Evolutionary conservation across 2,329 filamentous ascomycete species (phyloP), one percentile per base, ranked within the genome.

Genomic region (Epichloe festucae): DNA sequence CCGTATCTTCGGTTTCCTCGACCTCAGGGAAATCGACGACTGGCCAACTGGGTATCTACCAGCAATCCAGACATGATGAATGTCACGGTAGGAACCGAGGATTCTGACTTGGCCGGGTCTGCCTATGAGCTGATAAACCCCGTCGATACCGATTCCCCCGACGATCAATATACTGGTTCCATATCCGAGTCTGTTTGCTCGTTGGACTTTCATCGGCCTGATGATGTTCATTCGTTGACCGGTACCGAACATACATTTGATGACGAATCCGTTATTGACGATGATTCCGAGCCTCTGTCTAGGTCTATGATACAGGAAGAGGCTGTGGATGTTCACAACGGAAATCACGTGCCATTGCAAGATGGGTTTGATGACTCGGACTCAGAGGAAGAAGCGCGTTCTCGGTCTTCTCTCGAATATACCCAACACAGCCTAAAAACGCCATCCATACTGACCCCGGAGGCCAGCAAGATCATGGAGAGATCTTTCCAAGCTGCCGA

Each of bases 31-130:
- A 80, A 73, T 56, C 70, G 71, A 51, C 69, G 72, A 48, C 74
- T 82, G 41, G 77, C 77, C 59, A 75, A 76, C 70, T 81, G 77
- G 77, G 69, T 82, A 47, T 78, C 76, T 6, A 73, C 71, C 50
- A 80, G 77, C 59, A 72, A 76, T 34, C 76, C 75, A 49, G 73
- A 77, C 65, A 78, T 80, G 56, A 78, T 79, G 74, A 70, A 70
- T 56, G 65, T 70, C 21, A 66, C 67, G 39, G 66, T 62, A 50
- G 66, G 67, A 31, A 69, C 71, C 53, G 73, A 76, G 41, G 71
- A 73, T 55, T 73, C 75, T 62, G 78, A 68, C 58, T 62, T 81
- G 60, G 65, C 71, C 59, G 78, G 79, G 59, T 78, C 78, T 51
- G 70, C 75, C 53, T 82, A 77, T 63, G 78, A 81, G 60, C 66